phyloP scores from a whole-genome alignment of 805 yeast species.

The Hemisphaericaspora nanyangensis region DNA sequence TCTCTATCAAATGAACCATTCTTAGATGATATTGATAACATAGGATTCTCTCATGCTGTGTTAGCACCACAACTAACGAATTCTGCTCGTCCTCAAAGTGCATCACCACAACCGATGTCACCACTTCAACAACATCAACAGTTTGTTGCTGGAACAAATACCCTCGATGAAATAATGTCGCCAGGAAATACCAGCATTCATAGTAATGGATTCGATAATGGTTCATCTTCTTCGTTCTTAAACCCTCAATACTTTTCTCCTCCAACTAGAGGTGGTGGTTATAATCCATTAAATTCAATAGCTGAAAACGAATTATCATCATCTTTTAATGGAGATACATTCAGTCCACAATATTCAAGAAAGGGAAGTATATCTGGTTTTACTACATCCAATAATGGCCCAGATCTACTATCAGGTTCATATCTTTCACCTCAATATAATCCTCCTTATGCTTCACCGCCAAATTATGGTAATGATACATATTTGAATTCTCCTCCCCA shows the following conservation, averaged over 20 bases:
- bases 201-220: conserved; percentile 1
- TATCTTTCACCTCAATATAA: conserved; percentile 34
- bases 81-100: conserved; percentile 1
- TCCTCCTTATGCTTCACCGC: conserved; percentile 31
- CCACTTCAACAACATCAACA: conserved; percentile 6
- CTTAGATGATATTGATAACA: conserved; percentile 24
- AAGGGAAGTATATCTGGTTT: conserved; percentile 31
- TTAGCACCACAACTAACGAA: conserved; percentile 8
- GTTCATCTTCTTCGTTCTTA: conserved; percentile 18
- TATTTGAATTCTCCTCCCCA: conserved; percentile 29
- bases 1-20: conserved; percentile 27
- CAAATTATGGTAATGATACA: conserved; percentile 17
- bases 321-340: conserved; percentile 11
- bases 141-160: conserved; percentile 14
- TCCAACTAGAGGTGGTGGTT: conserved; percentile 20
- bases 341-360: conserved; percentile 29
- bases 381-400: conserved; percentile 10
- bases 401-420: conserved; percentile 23
- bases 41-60: conserved; percentile 5
- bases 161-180: conserved; percentile 36
- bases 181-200: conserved; percentile 18
- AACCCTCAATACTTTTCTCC: conserved; percentile 43
- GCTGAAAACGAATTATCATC: conserved; percentile 19
- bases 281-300: conserved; percentile 27
- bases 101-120: conserved; percentile 4